phyloP scores from a whole-genome alignment of 192 early-diverging fungal genomes.

The Rhizophlyctis rosea region DNA sequence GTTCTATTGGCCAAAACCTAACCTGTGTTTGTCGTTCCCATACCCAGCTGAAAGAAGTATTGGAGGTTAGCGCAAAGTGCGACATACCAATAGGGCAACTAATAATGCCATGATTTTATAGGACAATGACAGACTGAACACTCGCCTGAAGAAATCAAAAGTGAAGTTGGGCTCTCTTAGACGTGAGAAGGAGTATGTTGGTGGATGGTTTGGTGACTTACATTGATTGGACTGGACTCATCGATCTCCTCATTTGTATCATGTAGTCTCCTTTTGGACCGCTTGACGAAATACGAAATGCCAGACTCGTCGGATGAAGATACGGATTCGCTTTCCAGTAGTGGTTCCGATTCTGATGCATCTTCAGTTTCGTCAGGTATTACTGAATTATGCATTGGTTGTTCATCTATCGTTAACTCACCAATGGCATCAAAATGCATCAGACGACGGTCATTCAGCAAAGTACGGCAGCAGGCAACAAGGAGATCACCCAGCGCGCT shows the following conservation, averaged over 20 bases:
- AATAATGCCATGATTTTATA: conserved; percentile 1
- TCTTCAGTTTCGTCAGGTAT: conserved; percentile 15
- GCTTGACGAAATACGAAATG: conserved; percentile 18
- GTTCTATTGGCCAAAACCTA: background rate
- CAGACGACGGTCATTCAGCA: too few species aligned
- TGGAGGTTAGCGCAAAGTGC: conserved; percentile 15
- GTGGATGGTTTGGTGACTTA: background rate
- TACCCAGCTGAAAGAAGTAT: conserved; percentile 27
- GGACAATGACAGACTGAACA: conserved; percentile 31
- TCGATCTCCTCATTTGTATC: background rate
- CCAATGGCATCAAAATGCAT: too few species aligned
- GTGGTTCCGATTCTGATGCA: conserved; percentile 11
- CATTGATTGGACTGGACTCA: background rate
- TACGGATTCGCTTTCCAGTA: conserved; percentile 9
- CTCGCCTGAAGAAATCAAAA: conserved; percentile 12
- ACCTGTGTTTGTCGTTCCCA: conserved; percentile 9
- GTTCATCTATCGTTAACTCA: background rate
- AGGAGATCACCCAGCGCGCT: too few species aligned
- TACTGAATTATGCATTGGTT: background rate
- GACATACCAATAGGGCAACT: background rate
- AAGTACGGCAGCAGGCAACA: too few species aligned
- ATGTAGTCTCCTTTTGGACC: conserved; percentile 23
- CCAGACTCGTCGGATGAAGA: conserved; percentile 13
- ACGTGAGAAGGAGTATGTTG: conserved; percentile 31
- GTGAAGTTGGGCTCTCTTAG: conserved; percentile 16